Evolutionary conservation across 2,329 filamentous ascomycete genomes (phyloP).

Genomic region (Phoma sp.): DNA sequence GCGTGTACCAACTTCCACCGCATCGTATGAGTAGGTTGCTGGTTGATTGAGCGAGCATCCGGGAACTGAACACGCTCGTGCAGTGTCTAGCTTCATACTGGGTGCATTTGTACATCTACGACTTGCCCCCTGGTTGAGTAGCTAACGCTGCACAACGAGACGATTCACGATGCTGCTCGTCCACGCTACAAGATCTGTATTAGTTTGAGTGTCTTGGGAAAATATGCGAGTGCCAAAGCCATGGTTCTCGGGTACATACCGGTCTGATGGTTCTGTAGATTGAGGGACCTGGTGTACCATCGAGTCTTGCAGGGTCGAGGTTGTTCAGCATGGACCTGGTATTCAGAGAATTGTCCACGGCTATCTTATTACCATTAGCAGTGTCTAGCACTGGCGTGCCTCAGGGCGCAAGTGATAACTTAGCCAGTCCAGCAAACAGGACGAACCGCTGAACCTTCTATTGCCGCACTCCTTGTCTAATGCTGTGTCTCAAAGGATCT

Average conservation of each 20-base stretch:
- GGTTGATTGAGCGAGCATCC: not conserved
- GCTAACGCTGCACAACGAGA: conserved; percentile 2
- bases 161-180: conserved; percentile 3
- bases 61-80: not conserved
- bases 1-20: conserved; percentile 19
- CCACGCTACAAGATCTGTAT: conserved; percentile 5
- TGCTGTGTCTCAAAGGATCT: not conserved
- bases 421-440: not conserved
- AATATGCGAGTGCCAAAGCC: not conserved
- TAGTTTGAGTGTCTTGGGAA: not conserved
- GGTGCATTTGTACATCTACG: not conserved
- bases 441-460: not conserved
- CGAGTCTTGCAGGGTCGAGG: not conserved
- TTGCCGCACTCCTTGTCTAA: not conserved
- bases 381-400: not conserved
- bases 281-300: not conserved
- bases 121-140: not conserved
- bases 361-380: not conserved
- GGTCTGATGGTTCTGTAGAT: not conserved
- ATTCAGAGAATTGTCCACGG: not conserved
- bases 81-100: not conserved
- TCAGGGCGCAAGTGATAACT: not conserved
- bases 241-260: not conserved
- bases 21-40: conserved; percentile 12
- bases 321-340: not conserved